Evolutionary conservation across 1,284 basidiomycete species (phyloP).

Genomic region (Cryptococcus depauperatus): DNA sequence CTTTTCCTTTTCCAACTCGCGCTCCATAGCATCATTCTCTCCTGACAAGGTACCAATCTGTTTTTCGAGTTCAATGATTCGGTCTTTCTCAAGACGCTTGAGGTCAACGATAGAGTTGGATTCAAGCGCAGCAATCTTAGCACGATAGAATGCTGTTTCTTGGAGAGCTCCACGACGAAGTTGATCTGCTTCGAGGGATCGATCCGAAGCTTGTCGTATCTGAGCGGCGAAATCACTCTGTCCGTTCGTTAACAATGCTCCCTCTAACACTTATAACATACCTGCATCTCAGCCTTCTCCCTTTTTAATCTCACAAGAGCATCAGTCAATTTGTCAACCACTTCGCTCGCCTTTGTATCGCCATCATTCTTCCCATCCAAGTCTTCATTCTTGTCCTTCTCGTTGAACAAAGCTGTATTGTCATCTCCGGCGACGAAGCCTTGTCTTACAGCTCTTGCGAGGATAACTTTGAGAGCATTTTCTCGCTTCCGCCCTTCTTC

Average conservation of each 20-base stretch:
- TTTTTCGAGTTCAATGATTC: conserved; percentile 69
- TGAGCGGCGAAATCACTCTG: conserved; percentile 36
- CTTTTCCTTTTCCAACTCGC: conserved; percentile 61
- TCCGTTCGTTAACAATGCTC: conserved; percentile 12
- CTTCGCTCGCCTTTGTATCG: conserved; percentile 15
- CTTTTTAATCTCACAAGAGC: conserved; percentile 78
- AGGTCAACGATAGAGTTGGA: conserved; percentile 58
- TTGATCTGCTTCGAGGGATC: conserved; percentile 71
- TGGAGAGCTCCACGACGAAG: conserved; percentile 72
- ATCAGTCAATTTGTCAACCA: conserved; percentile 55
- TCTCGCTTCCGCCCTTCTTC: conserved; percentile 70
- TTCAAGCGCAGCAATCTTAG: conserved; percentile 83
- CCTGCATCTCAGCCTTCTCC: conserved; percentile 80
- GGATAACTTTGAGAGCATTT: conserved; percentile 75
- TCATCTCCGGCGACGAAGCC: conserved; percentile 68
- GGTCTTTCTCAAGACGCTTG: conserved; percentile 68
- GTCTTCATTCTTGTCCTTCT: conserved; percentile 23
- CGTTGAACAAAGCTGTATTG: conserved; percentile 41
- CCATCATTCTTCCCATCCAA: conserved; percentile 1
- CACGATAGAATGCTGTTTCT: conserved; percentile 93
- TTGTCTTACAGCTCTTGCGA: conserved; percentile 66
- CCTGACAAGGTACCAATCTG: conserved; percentile 61
- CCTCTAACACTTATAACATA: conserved; percentile 49
- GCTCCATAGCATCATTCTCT: conserved; percentile 53
- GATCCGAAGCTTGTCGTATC: conserved; percentile 60